These are phyloP conservation scores for Fusarium nanum DNA, from an alignment of 2,329 filamentous ascomycete species.

Conservation along the genomic window DNA sequence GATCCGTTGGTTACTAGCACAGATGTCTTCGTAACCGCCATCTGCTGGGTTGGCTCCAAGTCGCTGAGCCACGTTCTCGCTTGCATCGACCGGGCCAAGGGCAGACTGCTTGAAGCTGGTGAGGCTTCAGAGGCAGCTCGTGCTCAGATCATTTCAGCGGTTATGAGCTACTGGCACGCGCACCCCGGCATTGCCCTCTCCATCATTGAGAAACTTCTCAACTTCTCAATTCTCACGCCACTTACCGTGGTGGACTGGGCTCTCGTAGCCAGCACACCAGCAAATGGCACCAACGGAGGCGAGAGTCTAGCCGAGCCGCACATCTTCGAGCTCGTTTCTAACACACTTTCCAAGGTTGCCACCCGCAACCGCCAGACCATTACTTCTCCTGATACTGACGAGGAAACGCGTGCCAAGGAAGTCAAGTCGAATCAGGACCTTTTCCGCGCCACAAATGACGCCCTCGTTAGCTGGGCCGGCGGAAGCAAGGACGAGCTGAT, in stretches of 20 bases:
- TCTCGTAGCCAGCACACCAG: slow-evolving; percentile 68
- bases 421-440: slow-evolving; percentile 80
- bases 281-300: slow-evolving; percentile 64
- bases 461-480: slow-evolving; percentile 76
- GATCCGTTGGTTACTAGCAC: slow-evolving; percentile 89
- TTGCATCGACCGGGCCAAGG: slow-evolving; percentile 94
- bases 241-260: slow-evolving; percentile 91
- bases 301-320: slow-evolving; percentile 77
- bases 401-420: slow-evolving; percentile 76
- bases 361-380: slow-evolving; percentile 86
- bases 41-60: slow-evolving; percentile 94
- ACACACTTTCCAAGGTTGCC: slow-evolving; percentile 91
- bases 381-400: slow-evolving; percentile 68
- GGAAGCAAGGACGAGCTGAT: slow-evolving; percentile 81
- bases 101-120: slow-evolving; percentile 83
- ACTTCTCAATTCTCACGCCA: slow-evolving; percentile 94
- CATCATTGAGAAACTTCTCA: slow-evolving; percentile 95
- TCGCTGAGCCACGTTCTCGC: slow-evolving; percentile 95
- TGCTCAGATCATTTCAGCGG: slow-evolving; percentile 88
- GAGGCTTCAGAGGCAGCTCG: slow-evolving; percentile 79
- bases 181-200: slow-evolving; percentile 92
- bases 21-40: slow-evolving; percentile 92
- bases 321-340: slow-evolving; percentile 89
- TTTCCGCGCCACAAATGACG: slow-evolving; percentile 84
- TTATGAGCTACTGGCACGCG: slow-evolving; percentile 92